phyloP scores from a whole-genome alignment of 2,329 filamentous ascomycete species.

The Zasmidium angulare region DNA sequence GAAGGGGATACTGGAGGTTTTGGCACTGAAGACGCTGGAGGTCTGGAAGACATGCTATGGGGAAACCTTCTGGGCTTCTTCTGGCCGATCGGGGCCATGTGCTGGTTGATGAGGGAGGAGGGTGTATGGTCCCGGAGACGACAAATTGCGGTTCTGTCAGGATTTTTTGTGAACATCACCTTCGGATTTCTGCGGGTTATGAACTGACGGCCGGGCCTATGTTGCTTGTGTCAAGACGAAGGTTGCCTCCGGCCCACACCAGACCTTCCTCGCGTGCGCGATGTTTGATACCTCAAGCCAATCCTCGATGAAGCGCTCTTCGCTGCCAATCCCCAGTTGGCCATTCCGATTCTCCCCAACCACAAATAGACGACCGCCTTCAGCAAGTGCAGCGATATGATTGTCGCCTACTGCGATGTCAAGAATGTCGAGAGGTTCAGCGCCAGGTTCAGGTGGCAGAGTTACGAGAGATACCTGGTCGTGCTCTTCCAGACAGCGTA shows the following conservation, averaged over 20 bases:
- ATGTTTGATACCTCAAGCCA: constrained; percentile 26
- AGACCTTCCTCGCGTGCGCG: constrained; percentile 11
- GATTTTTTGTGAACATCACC: constrained; percentile 74
- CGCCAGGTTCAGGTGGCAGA: constrained; percentile 42
- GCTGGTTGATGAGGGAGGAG: constrained; percentile 83
- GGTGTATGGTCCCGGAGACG: constrained; percentile 82
- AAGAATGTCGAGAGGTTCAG: constrained; percentile 44
- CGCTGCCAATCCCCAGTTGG: constrained; percentile 52
- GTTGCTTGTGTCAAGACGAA: constrained; percentile 12
- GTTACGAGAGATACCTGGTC: constrained; percentile 31
- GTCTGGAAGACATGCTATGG: constrained; percentile 81
- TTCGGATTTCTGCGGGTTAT: constrained; percentile 69
- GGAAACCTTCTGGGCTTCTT: constrained; percentile 92
- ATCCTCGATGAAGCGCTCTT: constrained; percentile 21
- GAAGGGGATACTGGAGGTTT: constrained; percentile 45
- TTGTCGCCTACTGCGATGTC: constrained; percentile 60
- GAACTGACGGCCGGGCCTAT: constrained; percentile 31
- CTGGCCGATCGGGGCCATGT: constrained; percentile 83
- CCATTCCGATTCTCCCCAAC: constrained; percentile 59
- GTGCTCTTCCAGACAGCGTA: constrained; percentile 23
- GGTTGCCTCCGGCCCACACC: constrained; percentile 28
- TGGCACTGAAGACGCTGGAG: constrained; percentile 57
- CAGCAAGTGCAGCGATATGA: constrained; percentile 59
- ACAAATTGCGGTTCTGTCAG: constrained; percentile 82
- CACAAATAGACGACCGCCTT: constrained; percentile 53